Base-by-base conservation (phyloP, 192 early-diverging fungal genomes). In the Rhizophagus clarus region DNA sequence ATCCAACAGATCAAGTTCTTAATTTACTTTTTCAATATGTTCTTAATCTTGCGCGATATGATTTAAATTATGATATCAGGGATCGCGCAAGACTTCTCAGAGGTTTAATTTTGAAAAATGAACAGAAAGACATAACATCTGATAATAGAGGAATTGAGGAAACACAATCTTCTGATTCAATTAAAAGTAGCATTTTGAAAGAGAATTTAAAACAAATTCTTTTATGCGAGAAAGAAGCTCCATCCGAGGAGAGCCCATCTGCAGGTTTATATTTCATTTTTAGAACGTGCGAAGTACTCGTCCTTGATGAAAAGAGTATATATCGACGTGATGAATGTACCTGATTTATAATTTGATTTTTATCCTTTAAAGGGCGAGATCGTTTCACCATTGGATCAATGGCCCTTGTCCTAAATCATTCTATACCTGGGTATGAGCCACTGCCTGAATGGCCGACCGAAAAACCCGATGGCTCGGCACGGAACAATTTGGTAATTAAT, bases 11-110 rank as follows among this genome's bases (percentile, higher is more conserved):
- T 47, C 66, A 85, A 31, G 89, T 84, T 0, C 73, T 90, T 49
- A 77, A 77, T 7, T 81, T 85, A 1, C 77, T 96, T 26, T 89
- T 93, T 56, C 87, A 92, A 62, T 95, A 97, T 83, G 81, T 96
- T 37, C 90, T 97, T 63, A 91, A 95, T 51, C 83, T 99, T 76
- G 96, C 97, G 2, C 85, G 94, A n/a, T 98, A 93, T 80, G 98
- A 99, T 83, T 83, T 89, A 24, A 88, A 93, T 80, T 97, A 93
- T 77, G 95, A 97, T 80, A 92, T 98, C 3, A 88, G 98, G 28
- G 98, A 99, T 77, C 90, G 96, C 15, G 93, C 94, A 12, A 84
- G 98, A 61, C 89, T 95, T 71, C 83, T 95, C 26, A 88, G 89
- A 61, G 88, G 81, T 14, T 80, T 93, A 22, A 84, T 91, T 80